Evolutionary conservation across 768 basidiomycete genomes (phyloP).

Genomic region (Steccherinum ochraceum): DNA sequence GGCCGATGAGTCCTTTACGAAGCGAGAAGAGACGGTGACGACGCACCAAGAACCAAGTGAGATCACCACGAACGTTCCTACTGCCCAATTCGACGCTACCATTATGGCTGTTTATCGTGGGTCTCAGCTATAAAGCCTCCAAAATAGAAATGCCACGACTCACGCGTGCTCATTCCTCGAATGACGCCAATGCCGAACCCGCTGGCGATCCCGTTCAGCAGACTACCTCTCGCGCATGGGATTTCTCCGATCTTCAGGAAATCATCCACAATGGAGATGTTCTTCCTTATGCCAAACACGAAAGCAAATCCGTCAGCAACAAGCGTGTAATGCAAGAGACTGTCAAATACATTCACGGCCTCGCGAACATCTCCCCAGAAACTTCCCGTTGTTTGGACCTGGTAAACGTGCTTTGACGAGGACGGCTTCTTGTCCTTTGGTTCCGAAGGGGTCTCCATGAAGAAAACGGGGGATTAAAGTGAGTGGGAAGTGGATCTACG

Average conservation of each 20-base stretch:
- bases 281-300: constrained; percentile 31
- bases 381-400: constrained; percentile 28
- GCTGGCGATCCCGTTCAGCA: constrained; percentile 74
- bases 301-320: not conserved
- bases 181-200: constrained; percentile 74
- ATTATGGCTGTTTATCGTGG: constrained; percentile 40
- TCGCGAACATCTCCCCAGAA: constrained; percentile 27
- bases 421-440: not conserved
- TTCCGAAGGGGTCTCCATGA: not conserved
- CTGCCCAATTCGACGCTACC: constrained; percentile 73
- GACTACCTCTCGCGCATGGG: constrained; percentile 71
- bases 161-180: constrained; percentile 60
- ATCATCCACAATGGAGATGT: constrained; percentile 43
- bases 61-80: constrained; percentile 64
- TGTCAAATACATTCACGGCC: constrained; percentile 25
- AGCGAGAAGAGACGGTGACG: not conserved
- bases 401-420: constrained; percentile 19
- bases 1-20: not conserved
- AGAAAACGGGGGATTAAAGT: too few species aligned
- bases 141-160: constrained; percentile 18
- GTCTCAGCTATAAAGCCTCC: not conserved
- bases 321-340: not conserved
- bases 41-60: constrained; percentile 66
- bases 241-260: constrained; percentile 58
- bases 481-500: too few species aligned